Evolutionary conservation across 352 stramenopile genomes (phyloP).

Genomic region (Globisporangium polare): DNA sequence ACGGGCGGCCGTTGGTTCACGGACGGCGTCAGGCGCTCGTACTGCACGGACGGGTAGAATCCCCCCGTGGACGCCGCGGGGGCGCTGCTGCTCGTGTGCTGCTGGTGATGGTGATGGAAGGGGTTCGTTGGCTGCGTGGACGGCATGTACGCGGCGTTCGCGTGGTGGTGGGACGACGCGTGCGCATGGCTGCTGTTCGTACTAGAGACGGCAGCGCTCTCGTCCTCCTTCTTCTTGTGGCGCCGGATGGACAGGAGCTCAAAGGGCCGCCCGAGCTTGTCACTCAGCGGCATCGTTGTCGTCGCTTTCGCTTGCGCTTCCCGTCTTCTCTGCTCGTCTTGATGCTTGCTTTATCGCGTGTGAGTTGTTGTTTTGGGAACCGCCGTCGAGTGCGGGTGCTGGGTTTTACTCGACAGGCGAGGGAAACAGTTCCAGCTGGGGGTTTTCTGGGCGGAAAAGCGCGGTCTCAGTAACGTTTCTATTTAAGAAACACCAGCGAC

Average conservation of each 20-base stretch:
- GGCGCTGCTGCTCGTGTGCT: slow-evolving; percentile 14
- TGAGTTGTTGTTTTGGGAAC: not conserved
- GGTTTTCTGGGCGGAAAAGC: no score
- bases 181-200: not conserved
- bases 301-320: not conserved
- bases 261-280: slow-evolving; percentile 53
- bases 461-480: no score
- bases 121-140: slow-evolving; percentile 7
- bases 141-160: slow-evolving; percentile 10
- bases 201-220: slow-evolving; percentile 1
- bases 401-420: no score
- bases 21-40: slow-evolving; percentile 19
- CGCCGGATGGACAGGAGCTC: slow-evolving; percentile 62
- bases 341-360: not conserved
- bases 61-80: slow-evolving; percentile 10
- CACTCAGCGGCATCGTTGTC: slow-evolving; percentile 37
- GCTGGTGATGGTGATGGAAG: slow-evolving; percentile 14
- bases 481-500: no score
- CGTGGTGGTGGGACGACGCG: slow-evolving; percentile 4
- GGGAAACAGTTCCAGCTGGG: no score
- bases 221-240: slow-evolving; percentile 54
- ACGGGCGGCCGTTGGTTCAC: slow-evolving; percentile 16
- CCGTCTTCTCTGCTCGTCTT: not conserved
- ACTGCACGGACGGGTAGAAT: slow-evolving; percentile 25
- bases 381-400: no score